Base-by-base conservation (phyloP, 345 rosid species). In the Aethionema arabicum region DNA sequence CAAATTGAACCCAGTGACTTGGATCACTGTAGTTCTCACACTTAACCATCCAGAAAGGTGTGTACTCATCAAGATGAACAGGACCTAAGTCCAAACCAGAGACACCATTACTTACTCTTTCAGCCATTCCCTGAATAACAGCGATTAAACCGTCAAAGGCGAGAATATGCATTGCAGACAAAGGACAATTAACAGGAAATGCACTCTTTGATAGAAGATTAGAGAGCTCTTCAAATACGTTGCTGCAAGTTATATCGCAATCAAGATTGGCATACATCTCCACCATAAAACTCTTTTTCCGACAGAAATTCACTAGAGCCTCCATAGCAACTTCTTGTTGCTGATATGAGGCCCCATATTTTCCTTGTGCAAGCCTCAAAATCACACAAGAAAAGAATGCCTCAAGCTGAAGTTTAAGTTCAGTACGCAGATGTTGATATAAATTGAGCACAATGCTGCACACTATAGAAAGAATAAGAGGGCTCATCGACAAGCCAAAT, bases 271-370 rank as follows among this genome's bases (percentile, higher is more conserved):
- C 99, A 76, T 90, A 93, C 95, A 93, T 90, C 83, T 93, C 99
- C 77, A 87, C 97, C 99, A 93, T 93, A 70, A 87, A 93, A 46
- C 84, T 90, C 68, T 93, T 84, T 80, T 93, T 97, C 82, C 99
- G 76, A 76, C 99, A 93, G 68, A 93, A 86, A 72, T 93, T 95
- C 67, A 93, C 99, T 50, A 93, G 96, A 72, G 99, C 95, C 77
- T 90, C 99, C 99, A 93, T 93, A 57, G 96, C 88, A 77, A 83
- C 99, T 83, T 93, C 99, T 83, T 90, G 99, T 79, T 90, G 99
- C 81, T 85, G 96, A 67, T 87, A 87, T 32, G 89, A 82, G 64
- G 99, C 85, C 39, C 97, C 97, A 73, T 80, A 82, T 76, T 80
- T 90, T 72, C 97, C 89, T 83, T 93, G 97, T 9, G 99, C 97